A percentile compares a stretch with the other conserved stretches of the same genome.
Conservation (phyloP, 202 grass and related monocot species). For the Panicum hallii region DNA sequence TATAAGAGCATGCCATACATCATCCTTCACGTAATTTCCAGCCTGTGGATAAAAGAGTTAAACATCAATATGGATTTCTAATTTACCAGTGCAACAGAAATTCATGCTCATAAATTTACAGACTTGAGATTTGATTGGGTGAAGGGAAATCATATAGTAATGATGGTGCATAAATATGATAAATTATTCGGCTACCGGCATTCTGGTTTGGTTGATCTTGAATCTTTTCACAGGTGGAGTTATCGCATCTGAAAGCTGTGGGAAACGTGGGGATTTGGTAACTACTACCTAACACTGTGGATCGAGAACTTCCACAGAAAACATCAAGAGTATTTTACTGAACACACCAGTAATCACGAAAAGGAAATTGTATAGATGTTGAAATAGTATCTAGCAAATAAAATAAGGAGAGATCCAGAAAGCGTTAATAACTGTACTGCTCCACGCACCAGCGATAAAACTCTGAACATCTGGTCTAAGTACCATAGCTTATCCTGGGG, state of each 20-base stretch:
- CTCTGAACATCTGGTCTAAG: slow-evolving; percentile 97
- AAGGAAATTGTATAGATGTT: not conserved
- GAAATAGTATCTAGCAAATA: not conserved
- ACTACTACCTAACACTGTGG: not conserved
- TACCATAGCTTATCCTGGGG: slow-evolving; percentile 97
- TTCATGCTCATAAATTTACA: not conserved
- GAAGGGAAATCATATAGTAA: slow-evolving; percentile 3
- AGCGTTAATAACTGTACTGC: slow-evolving; percentile 10
- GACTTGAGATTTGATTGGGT: not conserved
- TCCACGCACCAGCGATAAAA: slow-evolving; percentile 88
- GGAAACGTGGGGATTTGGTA: not conserved
- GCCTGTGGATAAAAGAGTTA: slow-evolving; percentile 60
- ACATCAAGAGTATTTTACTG: not conserved
- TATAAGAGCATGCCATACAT: slow-evolving; percentile 96
- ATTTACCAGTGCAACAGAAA: slow-evolving; percentile 16
- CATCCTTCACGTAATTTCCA: slow-evolving; percentile 93
- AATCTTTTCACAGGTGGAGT: not conserved
- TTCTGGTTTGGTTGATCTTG: not conserved
- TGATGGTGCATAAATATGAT: not conserved
- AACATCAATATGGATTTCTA: slow-evolving; percentile 37
- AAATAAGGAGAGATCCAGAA: not conserved
- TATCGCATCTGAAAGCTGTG: not conserved
- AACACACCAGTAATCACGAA: not conserved
- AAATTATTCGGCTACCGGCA: not conserved
- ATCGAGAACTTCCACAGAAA: slow-evolving; percentile 7